phyloP scores from a whole-genome alignment of 1,284 basidiomycete species.

The Tilletia caries region DNA sequence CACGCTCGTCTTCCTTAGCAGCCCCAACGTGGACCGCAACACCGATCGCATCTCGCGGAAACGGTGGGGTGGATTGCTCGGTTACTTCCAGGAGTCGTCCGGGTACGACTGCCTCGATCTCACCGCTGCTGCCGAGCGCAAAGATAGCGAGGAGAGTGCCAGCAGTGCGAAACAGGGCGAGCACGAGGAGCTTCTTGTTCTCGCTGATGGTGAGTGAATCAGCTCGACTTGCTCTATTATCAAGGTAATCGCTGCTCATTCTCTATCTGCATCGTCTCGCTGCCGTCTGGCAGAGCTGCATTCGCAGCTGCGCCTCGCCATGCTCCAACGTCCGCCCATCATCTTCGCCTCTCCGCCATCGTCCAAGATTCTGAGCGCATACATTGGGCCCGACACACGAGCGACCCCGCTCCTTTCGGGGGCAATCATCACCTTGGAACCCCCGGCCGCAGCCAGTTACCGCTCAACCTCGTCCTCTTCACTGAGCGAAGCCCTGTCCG shows the following conservation, averaged over 20 bases:
- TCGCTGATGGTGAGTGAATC: background rate
- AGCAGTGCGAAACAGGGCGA: background rate
- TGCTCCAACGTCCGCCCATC: conserved; percentile 9
- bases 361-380: conserved; percentile 5
- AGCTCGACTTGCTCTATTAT: background rate
- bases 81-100: conserved; percentile 6
- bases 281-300: conserved; percentile 3
- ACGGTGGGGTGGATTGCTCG: background rate
- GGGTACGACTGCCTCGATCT: conserved; percentile 2
- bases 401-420: background rate
- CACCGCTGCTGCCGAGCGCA: conserved; percentile 2
- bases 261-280: background rate
- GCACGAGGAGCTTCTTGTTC: conserved; percentile 4
- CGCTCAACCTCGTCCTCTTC: background rate
- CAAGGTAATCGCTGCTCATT: background rate
- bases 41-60: background rate
- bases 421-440: background rate
- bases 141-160: background rate
- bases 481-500: background rate
- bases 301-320: background rate
- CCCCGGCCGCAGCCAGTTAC: background rate
- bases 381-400: conserved; percentile 5
- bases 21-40: background rate
- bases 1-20: conserved; percentile 9
- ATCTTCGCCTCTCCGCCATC: conserved; percentile 8